Evolutionary conservation across 192 early-diverging fungal genomes (phyloP).

Genomic region (Coemansia sp.): DNA sequence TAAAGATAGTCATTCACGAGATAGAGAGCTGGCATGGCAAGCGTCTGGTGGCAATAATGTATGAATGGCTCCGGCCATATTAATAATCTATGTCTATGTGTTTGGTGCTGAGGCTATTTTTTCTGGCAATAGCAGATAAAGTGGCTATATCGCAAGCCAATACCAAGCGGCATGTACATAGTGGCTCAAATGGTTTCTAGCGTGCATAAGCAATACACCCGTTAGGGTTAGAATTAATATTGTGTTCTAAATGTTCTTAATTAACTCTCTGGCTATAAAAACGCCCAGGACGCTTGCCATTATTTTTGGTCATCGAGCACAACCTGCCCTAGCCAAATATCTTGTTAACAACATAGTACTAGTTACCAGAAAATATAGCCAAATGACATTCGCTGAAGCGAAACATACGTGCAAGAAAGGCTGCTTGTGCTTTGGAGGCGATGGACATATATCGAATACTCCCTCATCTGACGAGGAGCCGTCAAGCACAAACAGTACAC

Average conservation of each 20-base stretch:
- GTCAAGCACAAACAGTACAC: slow-evolving; percentile 11
- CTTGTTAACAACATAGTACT: neutral
- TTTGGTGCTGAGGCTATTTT: too few species aligned
- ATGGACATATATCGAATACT: neutral
- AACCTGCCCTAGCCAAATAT: neutral
- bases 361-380: neutral
- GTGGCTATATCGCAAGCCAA: too few species aligned
- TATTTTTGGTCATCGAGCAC: neutral
- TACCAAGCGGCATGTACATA: too few species aligned
- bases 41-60: neutral
- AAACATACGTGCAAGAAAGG: neutral
- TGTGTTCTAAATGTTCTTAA: too few species aligned
- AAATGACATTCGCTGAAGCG: neutral
- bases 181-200: neutral
- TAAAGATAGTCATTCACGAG: too few species aligned
- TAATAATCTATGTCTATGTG: neutral
- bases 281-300: neutral
- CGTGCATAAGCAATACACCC: neutral
- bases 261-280: neutral
- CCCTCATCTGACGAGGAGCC: slow-evolving; percentile 11
- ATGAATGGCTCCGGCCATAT: neutral
- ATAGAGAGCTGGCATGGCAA: neutral
- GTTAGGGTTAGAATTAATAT: neutral
- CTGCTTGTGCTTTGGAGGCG: neutral
- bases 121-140: too few species aligned